These are phyloP conservation scores for Corchorus olitorius DNA, from an alignment of 345 rosid species.

Conservation along the genomic window DNA sequence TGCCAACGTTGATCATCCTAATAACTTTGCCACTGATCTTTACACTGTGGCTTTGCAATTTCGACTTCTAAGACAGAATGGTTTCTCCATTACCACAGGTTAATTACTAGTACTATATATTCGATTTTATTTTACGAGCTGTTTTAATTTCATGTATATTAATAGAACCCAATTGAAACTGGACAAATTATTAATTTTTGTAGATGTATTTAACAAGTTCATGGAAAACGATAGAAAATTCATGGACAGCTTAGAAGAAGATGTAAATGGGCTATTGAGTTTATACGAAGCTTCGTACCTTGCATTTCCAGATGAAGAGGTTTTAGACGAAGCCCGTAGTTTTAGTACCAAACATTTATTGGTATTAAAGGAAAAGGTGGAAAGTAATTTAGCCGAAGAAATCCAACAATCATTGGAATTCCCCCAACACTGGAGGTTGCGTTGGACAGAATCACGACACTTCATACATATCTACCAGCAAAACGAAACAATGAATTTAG, in stretches of 20 bases:
- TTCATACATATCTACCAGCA: not conserved
- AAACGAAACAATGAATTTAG: not conserved
- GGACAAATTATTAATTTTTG: no score
- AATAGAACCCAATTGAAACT: no score
- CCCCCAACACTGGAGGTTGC: constrained; percentile 1
- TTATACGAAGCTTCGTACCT: not conserved
- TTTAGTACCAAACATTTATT: not conserved
- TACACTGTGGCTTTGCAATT: constrained; percentile 15
- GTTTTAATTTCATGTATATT: no score
- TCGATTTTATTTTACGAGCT: no score
- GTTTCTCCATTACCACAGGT: constrained; percentile 9
- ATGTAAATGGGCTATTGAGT: not conserved
- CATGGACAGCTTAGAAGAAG: not conserved
- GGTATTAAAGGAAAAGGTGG: no score
- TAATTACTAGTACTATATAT: no score
- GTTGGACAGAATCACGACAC: constrained; percentile 8
- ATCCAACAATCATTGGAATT: not conserved
- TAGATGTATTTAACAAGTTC: constrained; percentile 5
- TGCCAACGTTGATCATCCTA: not conserved
- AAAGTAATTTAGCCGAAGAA: no score
- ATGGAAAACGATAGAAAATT: not conserved
- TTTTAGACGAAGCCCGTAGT: not conserved
- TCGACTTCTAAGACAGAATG: constrained; percentile 21
- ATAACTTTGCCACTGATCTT: constrained; percentile 14
- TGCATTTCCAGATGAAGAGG: not conserved